phyloP scores from a whole-genome alignment of 257 asterid genomes.

The Linaria vulgaris region DNA sequence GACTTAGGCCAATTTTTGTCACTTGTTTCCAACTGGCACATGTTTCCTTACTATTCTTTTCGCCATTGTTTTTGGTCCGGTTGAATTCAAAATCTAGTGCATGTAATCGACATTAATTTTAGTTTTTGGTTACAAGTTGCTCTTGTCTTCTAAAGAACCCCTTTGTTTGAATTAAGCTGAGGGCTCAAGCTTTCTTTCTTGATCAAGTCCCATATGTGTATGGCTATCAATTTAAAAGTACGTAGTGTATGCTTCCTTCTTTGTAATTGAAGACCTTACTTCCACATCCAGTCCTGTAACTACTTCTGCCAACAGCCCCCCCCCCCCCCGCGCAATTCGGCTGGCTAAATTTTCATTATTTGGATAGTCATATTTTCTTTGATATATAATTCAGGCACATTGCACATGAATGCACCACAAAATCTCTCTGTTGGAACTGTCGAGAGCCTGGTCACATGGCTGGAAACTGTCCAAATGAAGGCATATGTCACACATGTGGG shows the following conservation, averaged over 20 bases:
- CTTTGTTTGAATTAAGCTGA: background rate
- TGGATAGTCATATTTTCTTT: constrained; percentile 22
- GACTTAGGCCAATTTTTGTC: background rate
- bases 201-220: background rate
- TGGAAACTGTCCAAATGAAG: constrained; percentile 72
- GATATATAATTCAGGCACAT: constrained; percentile 58
- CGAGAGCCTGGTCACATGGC: constrained; percentile 92
- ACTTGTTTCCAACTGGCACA: background rate
- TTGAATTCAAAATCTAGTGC: background rate
- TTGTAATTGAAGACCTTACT: background rate
- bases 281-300: background rate
- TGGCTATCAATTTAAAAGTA: background rate
- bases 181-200: background rate
- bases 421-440: constrained; percentile 82
- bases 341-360: constrained; percentile 1
- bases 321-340: too few species aligned
- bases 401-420: constrained; percentile 72
- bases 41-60: background rate
- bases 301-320: background rate
- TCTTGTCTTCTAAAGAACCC: background rate
- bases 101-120: background rate
- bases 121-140: constrained; percentile 5
- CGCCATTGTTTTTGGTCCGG: background rate
- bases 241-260: constrained; percentile 4
- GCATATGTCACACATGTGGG: constrained; percentile 83